These are phyloP conservation scores for Colletotrichum musae DNA, from an alignment of 2,329 filamentous ascomycete genomes.

Conservation along the genomic window DNA sequence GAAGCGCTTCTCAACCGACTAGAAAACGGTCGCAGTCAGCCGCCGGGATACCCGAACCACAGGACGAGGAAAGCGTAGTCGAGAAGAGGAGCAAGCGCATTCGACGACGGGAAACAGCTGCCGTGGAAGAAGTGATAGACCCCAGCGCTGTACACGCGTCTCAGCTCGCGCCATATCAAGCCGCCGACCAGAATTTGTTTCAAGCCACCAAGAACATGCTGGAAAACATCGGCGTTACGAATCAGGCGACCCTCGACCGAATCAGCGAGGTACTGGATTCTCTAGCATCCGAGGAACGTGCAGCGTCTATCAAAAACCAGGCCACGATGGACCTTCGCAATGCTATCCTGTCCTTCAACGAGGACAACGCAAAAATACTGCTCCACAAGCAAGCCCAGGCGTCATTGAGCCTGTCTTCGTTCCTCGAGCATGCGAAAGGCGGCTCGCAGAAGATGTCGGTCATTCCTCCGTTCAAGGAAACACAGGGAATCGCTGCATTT, in stretches of 20 bases:
- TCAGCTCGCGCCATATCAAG: constrained; percentile 70
- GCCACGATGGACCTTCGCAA: constrained; percentile 65
- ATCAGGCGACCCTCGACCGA: constrained; percentile 60
- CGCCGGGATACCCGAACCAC: constrained; percentile 69
- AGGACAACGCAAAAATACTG: constrained; percentile 67
- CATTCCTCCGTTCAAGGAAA: constrained; percentile 66
- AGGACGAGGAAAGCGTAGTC: constrained; percentile 70
- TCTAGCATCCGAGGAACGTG: constrained; percentile 65
- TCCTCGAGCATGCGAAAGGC: constrained; percentile 74
- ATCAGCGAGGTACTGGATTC: constrained; percentile 67
- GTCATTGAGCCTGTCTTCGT: constrained; percentile 70
- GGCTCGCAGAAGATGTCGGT: constrained; percentile 64
- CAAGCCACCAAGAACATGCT: constrained; percentile 68
- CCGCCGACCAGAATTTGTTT: constrained; percentile 70
- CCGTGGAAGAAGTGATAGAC: constrained; percentile 66
- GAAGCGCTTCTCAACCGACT: constrained; percentile 58
- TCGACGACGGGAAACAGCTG: constrained; percentile 70
- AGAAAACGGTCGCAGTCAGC: constrained; percentile 75
- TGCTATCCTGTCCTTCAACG: constrained; percentile 64
- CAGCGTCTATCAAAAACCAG: constrained; percentile 61
- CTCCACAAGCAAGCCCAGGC: constrained; percentile 68
- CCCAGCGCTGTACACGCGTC: constrained; percentile 66
- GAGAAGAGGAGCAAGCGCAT: constrained; percentile 77
- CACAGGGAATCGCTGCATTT: constrained; percentile 67
- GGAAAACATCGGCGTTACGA: constrained; percentile 68